phyloP scores from a whole-genome alignment of 1,284 basidiomycete species.

The Heliocybe sulcata region DNA sequence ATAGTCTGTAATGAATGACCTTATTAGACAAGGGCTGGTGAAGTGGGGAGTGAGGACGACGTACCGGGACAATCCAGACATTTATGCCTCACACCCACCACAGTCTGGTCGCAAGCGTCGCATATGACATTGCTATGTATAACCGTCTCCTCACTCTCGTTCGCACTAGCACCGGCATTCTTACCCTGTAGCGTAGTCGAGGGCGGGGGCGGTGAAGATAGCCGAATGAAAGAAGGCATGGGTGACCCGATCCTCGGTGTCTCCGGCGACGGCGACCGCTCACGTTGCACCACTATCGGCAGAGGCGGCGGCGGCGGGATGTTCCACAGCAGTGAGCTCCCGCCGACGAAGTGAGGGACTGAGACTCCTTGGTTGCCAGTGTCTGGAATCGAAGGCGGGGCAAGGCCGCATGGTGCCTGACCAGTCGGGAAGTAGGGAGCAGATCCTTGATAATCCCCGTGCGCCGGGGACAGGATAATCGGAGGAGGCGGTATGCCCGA shows the following conservation, averaged over 20 bases:
- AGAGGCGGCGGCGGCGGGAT: not conserved
- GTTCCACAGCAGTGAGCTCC: not conserved
- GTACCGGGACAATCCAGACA: conserved; percentile 66
- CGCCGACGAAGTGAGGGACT: no score
- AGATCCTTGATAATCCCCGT: not conserved
- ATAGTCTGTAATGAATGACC: conserved; percentile 38
- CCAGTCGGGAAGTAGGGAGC: not conserved
- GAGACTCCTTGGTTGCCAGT: no score
- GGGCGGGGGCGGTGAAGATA: not conserved
- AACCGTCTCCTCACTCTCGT: not conserved
- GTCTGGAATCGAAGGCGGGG: no score
- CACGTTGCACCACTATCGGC: no score
- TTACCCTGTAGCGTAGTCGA: not conserved
- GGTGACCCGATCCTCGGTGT: no score
- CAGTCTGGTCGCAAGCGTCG: conserved; percentile 45
- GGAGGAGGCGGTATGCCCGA: not conserved
- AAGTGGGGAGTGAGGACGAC: conserved; percentile 11
- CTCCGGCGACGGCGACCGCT: no score
- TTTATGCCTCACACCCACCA: conserved; percentile 64
- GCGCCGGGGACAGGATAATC: not conserved
- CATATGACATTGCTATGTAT: conserved; percentile 39
- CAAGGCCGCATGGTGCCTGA: no score
- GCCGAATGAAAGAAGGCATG: not conserved
- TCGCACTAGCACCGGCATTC: no score
- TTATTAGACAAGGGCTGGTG: not conserved